Evolutionary conservation across 1,139 yeast genomes (phyloP), one percentile per base, ranked within the genome.

Genomic region (Yamadazyma spencermartinsiae): DNA sequence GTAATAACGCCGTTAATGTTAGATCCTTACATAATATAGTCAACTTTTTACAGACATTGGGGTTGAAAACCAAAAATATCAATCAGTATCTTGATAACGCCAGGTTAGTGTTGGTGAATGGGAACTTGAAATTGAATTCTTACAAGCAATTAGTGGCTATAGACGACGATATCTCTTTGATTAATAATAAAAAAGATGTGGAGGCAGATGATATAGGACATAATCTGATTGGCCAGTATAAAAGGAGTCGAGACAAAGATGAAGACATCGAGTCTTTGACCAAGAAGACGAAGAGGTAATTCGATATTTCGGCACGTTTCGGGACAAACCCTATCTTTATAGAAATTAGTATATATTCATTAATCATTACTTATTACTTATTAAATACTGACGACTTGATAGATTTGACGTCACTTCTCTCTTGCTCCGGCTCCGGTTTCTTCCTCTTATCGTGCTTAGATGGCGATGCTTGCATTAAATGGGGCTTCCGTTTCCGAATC

Each of bases 11-110:
- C 0, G 59, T 78, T 25, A 82, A 79, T 36, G 63, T 82, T 19
- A 66, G 98, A 41, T 79, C 80, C 26, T 76, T 80, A 31, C 71
- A 76, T 36, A 96, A 92, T 51, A 75, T 88, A 3, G 68, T 80
- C 19, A 84, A 81, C 40, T 63, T 92, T 36, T 68, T 86, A 29
- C 70, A 76, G 21, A 66, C 87, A 11, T 67, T 92, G 54, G 98
- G 96, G 0, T 65, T 86, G 36, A 80, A 81, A 44, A 66, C 68
- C 23, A 79, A 79, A 51, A 68, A 84, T 39, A 80, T 90, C 20
- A 72, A 79, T 31, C 74, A 75, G 31, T 76, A 86, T 20, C 69
- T 86, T 39, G 76, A 73, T 32, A 76, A 76, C 48, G 79, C 95
- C 0, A 77, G 79, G 33, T 66, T 74, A 26, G 94, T 76, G 0